A percentile compares a stretch with the other conserved stretches of the same genome.
These are phyloP conservation scores for Suillus subluteus DNA, from an alignment of 768 basidiomycete species.

Conservation along the genomic window DNA sequence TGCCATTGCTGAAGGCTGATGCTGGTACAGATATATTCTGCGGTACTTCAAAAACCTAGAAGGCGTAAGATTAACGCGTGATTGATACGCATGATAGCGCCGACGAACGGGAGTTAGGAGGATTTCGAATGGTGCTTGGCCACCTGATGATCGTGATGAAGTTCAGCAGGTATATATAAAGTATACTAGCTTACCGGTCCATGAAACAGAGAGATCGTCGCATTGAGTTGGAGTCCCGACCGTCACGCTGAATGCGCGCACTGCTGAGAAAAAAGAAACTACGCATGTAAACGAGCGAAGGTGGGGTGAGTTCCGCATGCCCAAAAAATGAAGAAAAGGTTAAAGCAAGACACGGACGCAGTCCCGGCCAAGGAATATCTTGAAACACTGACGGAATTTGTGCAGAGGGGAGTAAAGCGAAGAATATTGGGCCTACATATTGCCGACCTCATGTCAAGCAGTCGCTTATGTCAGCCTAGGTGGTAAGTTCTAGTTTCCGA, in stretches of 20 bases:
- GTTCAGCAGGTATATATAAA: slow-evolving; percentile 12
- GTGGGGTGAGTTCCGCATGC: slow-evolving; percentile 32
- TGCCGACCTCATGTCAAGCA: slow-evolving; percentile 7
- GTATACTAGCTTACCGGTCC: slow-evolving; percentile 53
- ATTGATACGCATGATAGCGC: background rate
- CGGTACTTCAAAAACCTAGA: slow-evolving; percentile 57
- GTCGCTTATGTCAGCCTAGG: slow-evolving; percentile 11
- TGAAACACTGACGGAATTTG: slow-evolving; percentile 12
- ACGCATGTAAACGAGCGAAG: slow-evolving; percentile 23
- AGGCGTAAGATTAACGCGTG: slow-evolving; percentile 15
- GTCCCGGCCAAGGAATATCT: slow-evolving; percentile 15
- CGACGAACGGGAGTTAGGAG: slow-evolving; percentile 54
- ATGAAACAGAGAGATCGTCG: slow-evolving; percentile 60
- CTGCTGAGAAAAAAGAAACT: slow-evolving; percentile 26
- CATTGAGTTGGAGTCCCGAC: slow-evolving; percentile 61
- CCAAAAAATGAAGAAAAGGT: slow-evolving; percentile 23
- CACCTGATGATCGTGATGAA: slow-evolving; percentile 44
- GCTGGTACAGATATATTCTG: slow-evolving; percentile 57
- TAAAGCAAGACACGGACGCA: slow-evolving; percentile 14
- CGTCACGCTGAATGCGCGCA: slow-evolving; percentile 48
- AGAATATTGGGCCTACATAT: slow-evolving; percentile 2
- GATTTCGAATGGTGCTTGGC: slow-evolving; percentile 54
- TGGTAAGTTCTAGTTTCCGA: background rate
- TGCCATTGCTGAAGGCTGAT: slow-evolving; percentile 54
- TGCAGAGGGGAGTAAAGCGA: slow-evolving; percentile 11